These are phyloP conservation scores for Nakazawaea wyomingensis DNA, from an alignment of 805 yeast genomes.

Conservation along the genomic window DNA sequence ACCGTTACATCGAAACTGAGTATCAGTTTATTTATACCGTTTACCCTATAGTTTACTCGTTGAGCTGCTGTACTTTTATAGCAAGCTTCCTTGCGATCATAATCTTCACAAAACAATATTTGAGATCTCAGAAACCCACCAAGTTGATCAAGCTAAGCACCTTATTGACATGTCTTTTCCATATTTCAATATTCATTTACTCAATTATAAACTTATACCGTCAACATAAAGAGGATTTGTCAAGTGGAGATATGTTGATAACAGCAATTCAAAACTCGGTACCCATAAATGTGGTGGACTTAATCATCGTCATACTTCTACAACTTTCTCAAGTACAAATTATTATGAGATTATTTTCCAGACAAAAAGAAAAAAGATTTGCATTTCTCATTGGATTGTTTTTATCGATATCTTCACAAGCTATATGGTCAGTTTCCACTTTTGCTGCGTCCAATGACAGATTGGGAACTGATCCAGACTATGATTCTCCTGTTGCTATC, in stretches of 20 bases:
- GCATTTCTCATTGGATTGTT: constrained; percentile 54
- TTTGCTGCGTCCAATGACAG: constrained; percentile 27
- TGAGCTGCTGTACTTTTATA: constrained; percentile 61
- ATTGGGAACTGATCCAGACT: constrained; percentile 20
- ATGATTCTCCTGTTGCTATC: constrained; percentile 43
- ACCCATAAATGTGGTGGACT: constrained; percentile 50
- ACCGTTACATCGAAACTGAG: constrained; percentile 27
- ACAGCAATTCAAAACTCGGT: constrained; percentile 36
- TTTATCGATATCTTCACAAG: constrained; percentile 51
- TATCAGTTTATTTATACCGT: constrained; percentile 45
- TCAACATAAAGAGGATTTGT: constrained; percentile 42
- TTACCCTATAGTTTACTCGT: constrained; percentile 56
- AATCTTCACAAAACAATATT: constrained; percentile 52
- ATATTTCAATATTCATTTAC: constrained; percentile 50
- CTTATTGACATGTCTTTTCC: constrained; percentile 12
- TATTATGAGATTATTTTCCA: constrained; percentile 58
- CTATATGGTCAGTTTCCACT: constrained; percentile 65
- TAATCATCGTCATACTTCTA: constrained; percentile 50
- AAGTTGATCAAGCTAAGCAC: constrained; percentile 45
- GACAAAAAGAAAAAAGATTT: constrained; percentile 63
- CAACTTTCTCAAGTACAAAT: constrained; percentile 70
- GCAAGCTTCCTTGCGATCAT: constrained; percentile 59
- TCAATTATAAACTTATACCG: constrained; percentile 39
- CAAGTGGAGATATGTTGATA: constrained; percentile 40
- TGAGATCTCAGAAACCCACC: constrained; percentile 52